Evolutionary conservation across 768 basidiomycete genomes (phyloP).

Genomic region (Mycena haematopus): DNA sequence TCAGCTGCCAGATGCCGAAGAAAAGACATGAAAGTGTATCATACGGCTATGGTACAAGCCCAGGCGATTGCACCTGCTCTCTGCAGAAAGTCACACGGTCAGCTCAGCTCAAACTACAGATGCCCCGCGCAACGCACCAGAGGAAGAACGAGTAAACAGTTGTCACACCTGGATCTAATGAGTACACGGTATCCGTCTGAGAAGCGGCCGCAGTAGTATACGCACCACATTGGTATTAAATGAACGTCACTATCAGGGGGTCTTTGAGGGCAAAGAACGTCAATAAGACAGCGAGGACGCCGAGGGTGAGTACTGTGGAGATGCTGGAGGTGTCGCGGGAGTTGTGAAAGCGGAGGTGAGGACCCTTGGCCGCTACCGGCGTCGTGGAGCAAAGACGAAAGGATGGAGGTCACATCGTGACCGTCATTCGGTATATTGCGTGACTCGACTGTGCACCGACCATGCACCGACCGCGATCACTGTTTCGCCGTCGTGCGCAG

Average conservation of each 20-base stretch:
- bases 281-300: not conserved
- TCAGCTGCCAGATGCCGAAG: conserved; percentile 4
- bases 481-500: not conserved
- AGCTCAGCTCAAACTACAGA: conserved; percentile 36
- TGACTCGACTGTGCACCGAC: not conserved
- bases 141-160: conserved; percentile 76
- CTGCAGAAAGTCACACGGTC: conserved; percentile 43
- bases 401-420: conserved; percentile 25
- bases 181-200: conserved; percentile 33
- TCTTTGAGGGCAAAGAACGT: conserved; percentile 21
- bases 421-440: conserved; percentile 4
- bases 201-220: conserved; percentile 16
- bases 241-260: conserved; percentile 28
- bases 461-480: not conserved
- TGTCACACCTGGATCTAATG: conserved; percentile 67
- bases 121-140: conserved; percentile 53
- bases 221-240: conserved; percentile 38
- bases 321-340: conserved; percentile 30
- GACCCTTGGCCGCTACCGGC: conserved; percentile 22
- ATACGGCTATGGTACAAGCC: conserved; percentile 67
- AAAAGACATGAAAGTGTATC: conserved; percentile 33
- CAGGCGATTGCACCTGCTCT: conserved; percentile 76
- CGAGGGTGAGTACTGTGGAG: conserved; percentile 5
- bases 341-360: conserved; percentile 11
- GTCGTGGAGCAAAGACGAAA: conserved; percentile 30